Percentiles rank a stretch among this genome's conserved stretches.
These are phyloP conservation scores for Pistacia vera DNA, from an alignment of 345 rosid genomes.

Conservation along the genomic window DNA sequence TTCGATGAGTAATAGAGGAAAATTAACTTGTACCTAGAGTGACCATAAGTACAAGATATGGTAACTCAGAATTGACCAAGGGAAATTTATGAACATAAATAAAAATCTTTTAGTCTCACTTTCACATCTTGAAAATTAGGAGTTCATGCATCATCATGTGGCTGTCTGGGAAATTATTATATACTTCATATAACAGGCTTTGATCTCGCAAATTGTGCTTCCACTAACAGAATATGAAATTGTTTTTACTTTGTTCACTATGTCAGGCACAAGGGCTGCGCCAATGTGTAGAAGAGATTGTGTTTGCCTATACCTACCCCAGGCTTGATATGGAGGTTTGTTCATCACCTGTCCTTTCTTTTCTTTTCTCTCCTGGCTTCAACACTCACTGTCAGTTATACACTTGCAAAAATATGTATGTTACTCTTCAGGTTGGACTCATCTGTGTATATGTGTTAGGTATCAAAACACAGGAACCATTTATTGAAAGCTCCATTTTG, in stretches of 20 bases:
- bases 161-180: background rate
- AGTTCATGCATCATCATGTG: background rate
- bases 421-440: background rate
- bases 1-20: background rate
- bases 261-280: conserved; percentile 69
- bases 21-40: background rate
- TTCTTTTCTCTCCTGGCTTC: background rate
- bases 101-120: background rate
- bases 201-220: conserved; percentile 15
- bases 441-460: conserved; percentile 45
- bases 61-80: background rate
- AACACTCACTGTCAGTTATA: background rate
- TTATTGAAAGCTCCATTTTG: conserved; percentile 98
- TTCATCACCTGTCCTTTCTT: background rate
- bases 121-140: background rate
- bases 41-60: background rate
- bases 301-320: conserved; percentile 80
- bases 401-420: background rate
- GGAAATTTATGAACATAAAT: background rate
- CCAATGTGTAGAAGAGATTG: conserved; percentile 85
- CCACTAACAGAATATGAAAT: background rate
- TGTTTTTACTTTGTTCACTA: conserved; percentile 9
- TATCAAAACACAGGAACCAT: conserved; percentile 95
- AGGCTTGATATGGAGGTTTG: conserved; percentile 96
- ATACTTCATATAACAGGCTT: background rate